Conservation (phyloP, 495 filamentous ascomycete genomes). For the Daldinia loculata region DNA sequence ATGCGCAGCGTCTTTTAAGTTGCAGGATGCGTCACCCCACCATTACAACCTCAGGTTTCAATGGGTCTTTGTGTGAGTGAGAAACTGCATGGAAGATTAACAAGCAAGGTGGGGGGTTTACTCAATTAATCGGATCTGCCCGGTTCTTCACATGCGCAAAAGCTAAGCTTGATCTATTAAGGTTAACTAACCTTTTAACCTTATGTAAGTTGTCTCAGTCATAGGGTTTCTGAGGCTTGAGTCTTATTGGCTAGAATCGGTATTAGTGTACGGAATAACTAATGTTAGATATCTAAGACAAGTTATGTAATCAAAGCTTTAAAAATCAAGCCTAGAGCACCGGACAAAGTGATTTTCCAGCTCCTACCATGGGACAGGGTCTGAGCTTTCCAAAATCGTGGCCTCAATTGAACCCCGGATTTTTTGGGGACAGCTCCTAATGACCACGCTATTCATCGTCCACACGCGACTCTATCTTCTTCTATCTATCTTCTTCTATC, state of each 20-base stretch:
- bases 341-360: slow-evolving; percentile 38
- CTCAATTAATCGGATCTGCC: slow-evolving; percentile 25
- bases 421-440: slow-evolving; percentile 29
- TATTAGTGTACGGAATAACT: no score
- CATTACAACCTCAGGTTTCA: slow-evolving; percentile 21
- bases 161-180: not conserved
- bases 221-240: not conserved
- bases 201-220: not conserved
- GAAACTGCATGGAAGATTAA: not conserved
- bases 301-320: not conserved
- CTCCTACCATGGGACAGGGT: not conserved
- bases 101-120: slow-evolving; percentile 2
- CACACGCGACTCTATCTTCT: slow-evolving; percentile 31
- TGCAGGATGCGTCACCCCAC: slow-evolving; percentile 35
- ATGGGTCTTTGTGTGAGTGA: not conserved
- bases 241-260: not conserved
- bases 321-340: slow-evolving; percentile 3
- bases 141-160: slow-evolving; percentile 23
- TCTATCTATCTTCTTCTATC: slow-evolving; percentile 32
- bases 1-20: slow-evolving; percentile 22
- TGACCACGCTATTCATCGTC: slow-evolving; percentile 16
- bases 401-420: slow-evolving; percentile 49
- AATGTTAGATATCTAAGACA: not conserved
- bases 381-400: slow-evolving; percentile 47
- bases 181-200: not conserved